Evolutionary conservation across 1,284 basidiomycete species (phyloP), one percentile per base, ranked within the genome.

Genomic region (Malassezia japonica): DNA sequence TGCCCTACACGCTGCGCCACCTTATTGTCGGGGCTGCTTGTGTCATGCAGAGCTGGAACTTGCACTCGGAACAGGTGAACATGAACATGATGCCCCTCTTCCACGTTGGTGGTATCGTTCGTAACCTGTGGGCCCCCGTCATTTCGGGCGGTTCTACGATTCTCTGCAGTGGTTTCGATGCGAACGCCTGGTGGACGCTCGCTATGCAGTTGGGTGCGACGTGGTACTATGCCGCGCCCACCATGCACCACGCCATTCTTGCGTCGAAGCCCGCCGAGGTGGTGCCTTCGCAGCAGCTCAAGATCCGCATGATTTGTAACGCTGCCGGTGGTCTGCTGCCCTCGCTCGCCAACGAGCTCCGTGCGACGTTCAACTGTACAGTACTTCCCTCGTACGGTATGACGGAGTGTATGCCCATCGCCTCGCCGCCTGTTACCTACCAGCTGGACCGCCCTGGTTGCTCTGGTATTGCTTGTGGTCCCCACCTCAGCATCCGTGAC

Each of bases 71-170:
- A 32, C 62, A 61, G 40, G 70, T 72, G 50, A 66, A 72, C 62
- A 70, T 72, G 68, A 72, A 72, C 58, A 72, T 72, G 70, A 72
- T 72, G 70, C 70, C 70, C 7, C 62, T 72, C 49, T 72, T 72
- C 61, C 70, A 72, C 58, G 70, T 72, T 31, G 70, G 70, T 32
- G 70, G 70, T 50, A 72, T 72, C 36, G 65, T 72, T 21, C 62
- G 70, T 24, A 72, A 72, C 47, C 50, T 72, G 4, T 71, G 68
- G 68, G 58, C 70, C 4, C 70, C 70, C 42, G 60, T 72, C 6
- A 60, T 72, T 36, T 72, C 70, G 1, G 67, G 65, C 8, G 65
- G 68, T 13, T 65, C 62, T 42, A 69, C 70, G 35, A 72, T 72
- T 61, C 62, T 72, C 59, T 72, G 70, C 45, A 59, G 65, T 31